Conservation (phyloP, 2,329 filamentous ascomycete genomes). For the Lachnellula arida region DNA sequence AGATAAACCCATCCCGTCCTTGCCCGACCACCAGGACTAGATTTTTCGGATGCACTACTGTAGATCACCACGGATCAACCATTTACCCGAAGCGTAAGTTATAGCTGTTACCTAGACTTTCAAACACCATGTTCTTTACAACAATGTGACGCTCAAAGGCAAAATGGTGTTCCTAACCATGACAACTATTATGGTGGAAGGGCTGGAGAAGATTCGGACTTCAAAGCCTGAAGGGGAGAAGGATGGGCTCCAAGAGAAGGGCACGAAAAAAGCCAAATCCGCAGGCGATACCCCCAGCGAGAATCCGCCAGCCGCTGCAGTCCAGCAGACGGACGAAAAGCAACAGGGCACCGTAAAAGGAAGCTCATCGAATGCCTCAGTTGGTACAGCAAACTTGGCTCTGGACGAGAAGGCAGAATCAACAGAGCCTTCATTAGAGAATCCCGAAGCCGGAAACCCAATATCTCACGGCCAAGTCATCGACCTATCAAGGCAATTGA, state of each 20-base stretch:
- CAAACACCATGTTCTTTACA: background rate
- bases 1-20: constrained; percentile 17
- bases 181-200: constrained; percentile 63
- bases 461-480: constrained; percentile 69
- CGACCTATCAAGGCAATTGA: constrained; percentile 52
- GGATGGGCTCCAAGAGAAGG: background rate
- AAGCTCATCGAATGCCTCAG: background rate
- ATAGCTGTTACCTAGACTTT: constrained; percentile 8
- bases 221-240: background rate
- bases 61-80: constrained; percentile 16
- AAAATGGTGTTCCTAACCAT: constrained; percentile 75
- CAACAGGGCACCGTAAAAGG: background rate
- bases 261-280: background rate
- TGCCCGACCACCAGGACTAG: constrained; percentile 19
- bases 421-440: constrained; percentile 44
- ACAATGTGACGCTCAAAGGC: constrained; percentile 8
- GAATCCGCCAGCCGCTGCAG: too few relatives aligned
- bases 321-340: background rate
- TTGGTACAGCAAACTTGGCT: background rate
- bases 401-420: background rate
- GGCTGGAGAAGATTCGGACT: constrained; percentile 40
- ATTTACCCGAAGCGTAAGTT: constrained; percentile 6
- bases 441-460: constrained; percentile 52
- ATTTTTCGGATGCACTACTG: constrained; percentile 23
- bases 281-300: too few relatives aligned